Evolutionary conservation across 805 yeast genomes (phyloP).

Genomic region (Pichia phayaonensis): DNA sequence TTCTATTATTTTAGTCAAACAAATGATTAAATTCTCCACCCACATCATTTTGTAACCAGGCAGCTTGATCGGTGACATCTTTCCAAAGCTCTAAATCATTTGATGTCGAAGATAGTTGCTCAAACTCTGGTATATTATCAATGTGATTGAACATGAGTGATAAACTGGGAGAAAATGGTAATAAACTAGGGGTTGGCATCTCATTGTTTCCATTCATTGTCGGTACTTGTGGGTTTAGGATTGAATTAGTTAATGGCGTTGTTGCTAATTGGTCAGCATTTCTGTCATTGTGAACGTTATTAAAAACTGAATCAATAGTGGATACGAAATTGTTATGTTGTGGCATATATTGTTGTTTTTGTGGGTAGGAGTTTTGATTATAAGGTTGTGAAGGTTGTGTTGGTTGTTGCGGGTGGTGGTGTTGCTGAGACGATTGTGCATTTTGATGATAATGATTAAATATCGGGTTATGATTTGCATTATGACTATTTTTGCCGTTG

Average conservation of each 20-base stretch:
- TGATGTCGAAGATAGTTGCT: constrained; percentile 28
- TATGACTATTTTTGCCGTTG: neutral
- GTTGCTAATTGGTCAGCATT: neutral
- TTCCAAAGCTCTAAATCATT: constrained; percentile 59
- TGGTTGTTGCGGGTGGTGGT: neutral
- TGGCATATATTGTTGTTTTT: neutral
- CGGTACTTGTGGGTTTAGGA: neutral
- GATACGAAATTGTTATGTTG: neutral
- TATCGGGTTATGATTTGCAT: neutral
- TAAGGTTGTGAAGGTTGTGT: neutral
- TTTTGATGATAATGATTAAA: neutral
- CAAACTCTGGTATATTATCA: constrained; percentile 31
- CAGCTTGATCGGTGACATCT: constrained; percentile 69
- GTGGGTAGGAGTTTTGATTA: neutral
- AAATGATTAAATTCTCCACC: constrained; percentile 31
- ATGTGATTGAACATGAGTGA: constrained; percentile 27
- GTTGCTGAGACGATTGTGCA: neutral
- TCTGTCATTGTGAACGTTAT: neutral
- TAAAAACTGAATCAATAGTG: neutral
- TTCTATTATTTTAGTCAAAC: constrained; percentile 6
- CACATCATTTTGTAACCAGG: constrained; percentile 51
- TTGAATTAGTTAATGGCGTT: neutral
- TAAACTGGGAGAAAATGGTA: constrained; percentile 22
- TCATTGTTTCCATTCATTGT: neutral
- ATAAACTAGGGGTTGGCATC: constrained; percentile 4